phyloP scores from a whole-genome alignment of 192 early-diverging fungal genomes.

The Backusella sp. region DNA sequence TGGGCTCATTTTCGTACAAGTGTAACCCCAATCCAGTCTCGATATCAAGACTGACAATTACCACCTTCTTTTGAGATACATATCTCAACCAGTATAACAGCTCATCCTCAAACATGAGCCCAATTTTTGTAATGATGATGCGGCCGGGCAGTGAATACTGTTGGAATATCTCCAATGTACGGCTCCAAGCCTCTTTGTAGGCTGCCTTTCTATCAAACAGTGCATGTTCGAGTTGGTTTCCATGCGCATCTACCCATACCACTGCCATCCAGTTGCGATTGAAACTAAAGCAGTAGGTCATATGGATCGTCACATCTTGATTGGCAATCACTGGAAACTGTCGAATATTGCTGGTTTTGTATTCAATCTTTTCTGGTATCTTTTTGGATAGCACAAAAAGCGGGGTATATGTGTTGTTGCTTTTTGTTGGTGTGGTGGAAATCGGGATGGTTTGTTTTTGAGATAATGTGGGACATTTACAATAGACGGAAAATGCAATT shows the following conservation, averaged over 20 bases:
- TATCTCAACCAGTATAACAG: slow-evolving; percentile 15
- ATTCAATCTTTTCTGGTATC: slow-evolving; percentile 37
- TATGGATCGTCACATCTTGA: slow-evolving; percentile 38
- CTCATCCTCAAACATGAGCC: slow-evolving; percentile 41
- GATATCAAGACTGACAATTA: background rate
- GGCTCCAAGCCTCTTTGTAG: slow-evolving; percentile 42
- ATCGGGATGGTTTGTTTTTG: background rate
- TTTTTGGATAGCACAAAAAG: slow-evolving; percentile 42
- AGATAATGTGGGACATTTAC: slow-evolving; percentile 36
- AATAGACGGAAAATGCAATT: slow-evolving; percentile 52
- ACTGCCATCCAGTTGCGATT: slow-evolving; percentile 45
- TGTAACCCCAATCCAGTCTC: background rate
- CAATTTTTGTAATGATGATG: slow-evolving; percentile 44
- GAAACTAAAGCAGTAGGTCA: slow-evolving; percentile 46
- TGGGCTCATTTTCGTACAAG: background rate
- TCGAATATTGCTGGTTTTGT: slow-evolving; percentile 32
- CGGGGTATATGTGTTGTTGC: slow-evolving; percentile 31
- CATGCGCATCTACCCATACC: slow-evolving; percentile 47
- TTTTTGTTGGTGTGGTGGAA: background rate
- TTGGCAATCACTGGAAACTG: slow-evolving; percentile 26
- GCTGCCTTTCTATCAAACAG: slow-evolving; percentile 20
- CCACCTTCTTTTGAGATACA: background rate
- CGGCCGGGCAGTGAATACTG: slow-evolving; percentile 39
- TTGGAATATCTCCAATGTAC: slow-evolving; percentile 36
- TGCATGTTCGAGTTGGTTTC: slow-evolving; percentile 43